Percentiles rank a stretch among this genome's conserved stretches.
Conservation (phyloP, 2,329 filamentous ascomycete genomes). For the Sordariomycetes sp. region DNA sequence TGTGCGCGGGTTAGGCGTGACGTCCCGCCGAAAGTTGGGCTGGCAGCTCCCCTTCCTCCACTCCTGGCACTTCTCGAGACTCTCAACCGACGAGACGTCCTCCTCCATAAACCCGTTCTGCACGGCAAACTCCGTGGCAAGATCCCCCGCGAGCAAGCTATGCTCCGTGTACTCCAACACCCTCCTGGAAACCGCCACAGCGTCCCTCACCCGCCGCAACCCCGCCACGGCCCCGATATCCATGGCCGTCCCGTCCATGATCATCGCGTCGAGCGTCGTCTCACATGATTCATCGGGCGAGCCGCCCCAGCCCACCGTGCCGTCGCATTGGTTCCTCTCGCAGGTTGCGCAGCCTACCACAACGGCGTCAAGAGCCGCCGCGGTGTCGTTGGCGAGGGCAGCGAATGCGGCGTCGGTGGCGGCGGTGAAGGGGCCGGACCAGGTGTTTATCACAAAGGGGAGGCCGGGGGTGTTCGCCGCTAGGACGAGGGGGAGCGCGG, state of each 20-base stretch:
- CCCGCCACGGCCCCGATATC: constrained; percentile 38
- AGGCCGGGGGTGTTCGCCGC: constrained; percentile 10
- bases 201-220: constrained; percentile 31
- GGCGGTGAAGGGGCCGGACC: constrained; percentile 35
- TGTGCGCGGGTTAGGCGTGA: constrained; percentile 24
- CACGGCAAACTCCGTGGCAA: constrained; percentile 37
- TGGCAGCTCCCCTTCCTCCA: constrained; percentile 30
- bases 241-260: constrained; percentile 41
- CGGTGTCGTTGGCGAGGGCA: constrained; percentile 14
- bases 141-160: constrained; percentile 36
- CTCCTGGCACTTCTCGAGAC: constrained; percentile 21
- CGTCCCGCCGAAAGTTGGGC: constrained; percentile 35
- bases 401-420: constrained; percentile 37
- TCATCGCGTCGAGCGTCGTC: constrained; percentile 44
- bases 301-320: constrained; percentile 39
- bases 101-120: constrained; percentile 34
- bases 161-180: constrained; percentile 38
- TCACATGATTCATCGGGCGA: constrained; percentile 42
- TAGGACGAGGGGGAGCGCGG: background rate
- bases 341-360: constrained; percentile 36
- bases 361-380: constrained; percentile 33
- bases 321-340: constrained; percentile 38
- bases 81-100: constrained; percentile 27
- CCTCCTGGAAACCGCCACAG: constrained; percentile 32
- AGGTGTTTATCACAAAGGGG: constrained; percentile 40